Evolutionary conservation across 306 rosid species (phyloP), one percentile per base, ranked within the genome.

Genomic region (Fragaria iinumae): DNA sequence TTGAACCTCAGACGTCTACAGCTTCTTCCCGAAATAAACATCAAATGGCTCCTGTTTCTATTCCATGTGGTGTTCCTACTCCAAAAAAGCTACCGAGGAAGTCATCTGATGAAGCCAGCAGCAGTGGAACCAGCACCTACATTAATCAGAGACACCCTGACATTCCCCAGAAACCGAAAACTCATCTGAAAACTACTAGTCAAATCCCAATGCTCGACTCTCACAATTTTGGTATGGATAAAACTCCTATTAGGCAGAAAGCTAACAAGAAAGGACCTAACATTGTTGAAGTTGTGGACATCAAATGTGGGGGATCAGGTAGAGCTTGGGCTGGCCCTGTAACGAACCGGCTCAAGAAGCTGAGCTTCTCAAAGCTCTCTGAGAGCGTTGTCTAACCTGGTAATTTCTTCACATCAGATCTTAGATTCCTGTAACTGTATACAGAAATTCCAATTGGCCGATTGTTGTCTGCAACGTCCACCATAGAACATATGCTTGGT

Each of bases 241-340:
- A 88, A 80, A 86, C 80, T 80, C 86, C 84, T 38, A 71, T 55
- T 55, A 84, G 89, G 76, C 84, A 77, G 80, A 91, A 93, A 83
- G 82, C 75, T 73, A 90, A 83, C 32, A 90, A 88, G 74, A 93
- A 88, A 85, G 79, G 80, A 67, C 67, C 81, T 74, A 87, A 83
- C 76, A 88, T 89, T 27, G 98, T 91, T 74, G 97, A 90, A 76
- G 85, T 93, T 80, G 98, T 93, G 71, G 97, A 91, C 84, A 82
- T 93, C 67, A 93, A 87, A 81, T 93, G 97, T 67, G 91, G 93
- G 65, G 86, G 79, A 80, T 82, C 86, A 14, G 92, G 91, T 52
- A 84, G 86, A 83, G 90, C 90, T 67, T 93, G 98, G 97, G 86
- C 91, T 77, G 86, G 80, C 75, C 93, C 93, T 70, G 76, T 93